Percentiles rank a stretch among this genome's conserved stretches.
phyloP scores from a whole-genome alignment of 371 early-diverging fungal species.

The Massospora cicadina region DNA sequence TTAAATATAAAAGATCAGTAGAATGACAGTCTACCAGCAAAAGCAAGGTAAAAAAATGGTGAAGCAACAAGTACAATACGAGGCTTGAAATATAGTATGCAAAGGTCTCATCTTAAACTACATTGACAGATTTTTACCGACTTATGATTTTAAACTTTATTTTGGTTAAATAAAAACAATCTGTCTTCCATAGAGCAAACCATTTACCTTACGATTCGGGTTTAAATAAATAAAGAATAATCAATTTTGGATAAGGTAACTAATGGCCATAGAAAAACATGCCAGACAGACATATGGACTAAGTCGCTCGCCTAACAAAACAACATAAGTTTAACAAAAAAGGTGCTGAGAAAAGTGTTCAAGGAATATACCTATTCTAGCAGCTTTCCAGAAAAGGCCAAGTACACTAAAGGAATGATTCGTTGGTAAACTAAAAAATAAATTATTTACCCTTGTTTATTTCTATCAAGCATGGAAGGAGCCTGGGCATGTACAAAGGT shows the following conservation, averaged over 20 bases:
- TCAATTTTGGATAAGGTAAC: conserved; percentile 1
- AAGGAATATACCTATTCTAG: conserved; percentile 31
- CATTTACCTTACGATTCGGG: too few relatives aligned
- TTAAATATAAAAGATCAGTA: too few relatives aligned
- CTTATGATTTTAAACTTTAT: too few relatives aligned
- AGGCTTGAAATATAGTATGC: too few relatives aligned
- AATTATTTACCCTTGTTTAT: conserved; percentile 35
- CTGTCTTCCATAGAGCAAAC: too few relatives aligned
- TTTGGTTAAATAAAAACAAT: too few relatives aligned
- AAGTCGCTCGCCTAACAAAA: conserved; percentile 37
- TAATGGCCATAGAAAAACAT: conserved; percentile 47
- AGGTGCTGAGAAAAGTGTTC: not conserved
- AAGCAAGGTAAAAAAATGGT: too few relatives aligned
- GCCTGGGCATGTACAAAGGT: conserved; percentile 54
- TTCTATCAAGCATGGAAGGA: conserved; percentile 46
- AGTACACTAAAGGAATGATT: conserved; percentile 21
- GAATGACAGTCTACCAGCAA: too few relatives aligned
- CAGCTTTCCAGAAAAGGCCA: conserved; percentile 66
- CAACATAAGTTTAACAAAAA: not conserved
- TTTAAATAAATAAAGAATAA: not conserved
- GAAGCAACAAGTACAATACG: too few relatives aligned
- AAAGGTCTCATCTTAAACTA: too few relatives aligned
- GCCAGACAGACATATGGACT: conserved; percentile 61
- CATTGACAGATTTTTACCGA: too few relatives aligned
- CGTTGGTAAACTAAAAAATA: not conserved